phyloP scores from a whole-genome alignment of 805 yeast genomes.

The Yarrowia deformans region DNA sequence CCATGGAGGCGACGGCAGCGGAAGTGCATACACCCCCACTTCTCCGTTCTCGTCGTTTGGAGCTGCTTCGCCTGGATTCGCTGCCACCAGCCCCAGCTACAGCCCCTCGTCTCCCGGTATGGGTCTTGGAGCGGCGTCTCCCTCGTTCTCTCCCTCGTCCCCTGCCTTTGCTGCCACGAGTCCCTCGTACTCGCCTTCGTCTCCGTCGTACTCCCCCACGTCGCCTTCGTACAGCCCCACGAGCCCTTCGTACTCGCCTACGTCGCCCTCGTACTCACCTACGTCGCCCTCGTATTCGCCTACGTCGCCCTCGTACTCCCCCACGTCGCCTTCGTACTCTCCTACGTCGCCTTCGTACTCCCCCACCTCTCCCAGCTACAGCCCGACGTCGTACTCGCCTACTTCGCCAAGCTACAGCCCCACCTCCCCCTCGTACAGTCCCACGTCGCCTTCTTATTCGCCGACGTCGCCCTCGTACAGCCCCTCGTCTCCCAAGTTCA shows the following conservation, averaged over 20 bases:
- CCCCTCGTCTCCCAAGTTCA: conserved; percentile 72
- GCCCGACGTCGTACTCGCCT: conserved; percentile 73
- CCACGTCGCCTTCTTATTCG: conserved; percentile 73
- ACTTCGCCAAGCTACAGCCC: conserved; percentile 72
- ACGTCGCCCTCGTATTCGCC: conserved; percentile 72
- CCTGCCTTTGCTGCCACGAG: conserved; percentile 70
- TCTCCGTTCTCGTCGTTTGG: conserved; percentile 70
- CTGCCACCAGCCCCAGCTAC: conserved; percentile 68
- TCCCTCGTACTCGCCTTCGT: conserved; percentile 71
- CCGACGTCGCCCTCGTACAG: conserved; percentile 82
- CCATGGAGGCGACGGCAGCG: conserved; percentile 60
- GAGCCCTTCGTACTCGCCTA: conserved; percentile 67
- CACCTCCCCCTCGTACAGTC: conserved; percentile 68
- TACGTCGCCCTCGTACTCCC: conserved; percentile 71
- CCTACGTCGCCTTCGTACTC: conserved; percentile 70
- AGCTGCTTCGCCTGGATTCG: conserved; percentile 65
- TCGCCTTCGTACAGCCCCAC: conserved; percentile 66
- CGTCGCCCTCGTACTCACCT: conserved; percentile 74
- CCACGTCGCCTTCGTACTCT: conserved; percentile 67
- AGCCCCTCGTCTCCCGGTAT: conserved; percentile 73
- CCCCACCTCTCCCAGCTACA: conserved; percentile 71
- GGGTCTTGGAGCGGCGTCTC: conserved; percentile 63
- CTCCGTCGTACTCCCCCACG: conserved; percentile 78
- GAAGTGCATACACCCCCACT: conserved; percentile 67
- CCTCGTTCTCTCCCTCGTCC: conserved; percentile 71